Evolutionary conservation across 2,329 filamentous ascomycete genomes (phyloP).

Genomic region (Sarocladiaceae sp.): DNA sequence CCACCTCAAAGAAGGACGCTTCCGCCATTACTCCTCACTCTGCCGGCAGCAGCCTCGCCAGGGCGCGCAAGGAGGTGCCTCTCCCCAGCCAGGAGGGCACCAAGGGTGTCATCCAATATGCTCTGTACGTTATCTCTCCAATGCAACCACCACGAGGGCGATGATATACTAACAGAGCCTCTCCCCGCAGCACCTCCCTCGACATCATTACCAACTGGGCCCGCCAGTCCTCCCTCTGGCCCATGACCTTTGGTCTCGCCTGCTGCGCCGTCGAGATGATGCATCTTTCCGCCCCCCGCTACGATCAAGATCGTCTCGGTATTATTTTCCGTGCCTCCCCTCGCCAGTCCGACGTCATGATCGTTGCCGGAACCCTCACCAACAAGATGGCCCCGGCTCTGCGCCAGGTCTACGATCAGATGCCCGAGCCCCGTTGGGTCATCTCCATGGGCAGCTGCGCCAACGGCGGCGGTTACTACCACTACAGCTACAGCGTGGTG

Average conservation of each 20-base stretch:
- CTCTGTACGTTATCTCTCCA: conserved; percentile 64
- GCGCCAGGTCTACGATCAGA: conserved; percentile 89
- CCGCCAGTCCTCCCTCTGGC: conserved; percentile 79
- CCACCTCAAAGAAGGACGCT: conserved; percentile 55
- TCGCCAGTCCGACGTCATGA: conserved; percentile 87
- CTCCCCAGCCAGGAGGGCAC: conserved; percentile 72
- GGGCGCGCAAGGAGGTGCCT: conserved; percentile 63
- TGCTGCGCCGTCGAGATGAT: conserved; percentile 93
- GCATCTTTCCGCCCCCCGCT: conserved; percentile 80
- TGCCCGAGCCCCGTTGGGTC: conserved; percentile 88
- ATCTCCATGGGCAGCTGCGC: conserved; percentile 78
- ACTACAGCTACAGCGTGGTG: conserved; percentile 75
- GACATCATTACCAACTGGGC: conserved; percentile 80
- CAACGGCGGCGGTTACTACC: conserved; percentile 81
- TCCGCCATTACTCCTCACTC: conserved; percentile 48
- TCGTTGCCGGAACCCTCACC: conserved; percentile 84
- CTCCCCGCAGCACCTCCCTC: conserved; percentile 57
- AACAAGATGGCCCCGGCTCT: conserved; percentile 95
- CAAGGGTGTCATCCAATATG: conserved; percentile 78
- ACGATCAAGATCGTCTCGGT: conserved; percentile 82
- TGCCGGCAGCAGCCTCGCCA: conserved; percentile 45
- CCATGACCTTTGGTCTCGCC: conserved; percentile 81
- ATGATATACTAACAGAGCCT: no score
- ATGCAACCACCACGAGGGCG: background rate
- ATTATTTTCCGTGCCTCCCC: conserved; percentile 89